Percentiles rank a stretch among this genome's conserved stretches.
Evolutionary conservation across 2,329 filamentous ascomycete genomes (phyloP).

Genomic region (Colletotrichum higginsianum): DNA sequence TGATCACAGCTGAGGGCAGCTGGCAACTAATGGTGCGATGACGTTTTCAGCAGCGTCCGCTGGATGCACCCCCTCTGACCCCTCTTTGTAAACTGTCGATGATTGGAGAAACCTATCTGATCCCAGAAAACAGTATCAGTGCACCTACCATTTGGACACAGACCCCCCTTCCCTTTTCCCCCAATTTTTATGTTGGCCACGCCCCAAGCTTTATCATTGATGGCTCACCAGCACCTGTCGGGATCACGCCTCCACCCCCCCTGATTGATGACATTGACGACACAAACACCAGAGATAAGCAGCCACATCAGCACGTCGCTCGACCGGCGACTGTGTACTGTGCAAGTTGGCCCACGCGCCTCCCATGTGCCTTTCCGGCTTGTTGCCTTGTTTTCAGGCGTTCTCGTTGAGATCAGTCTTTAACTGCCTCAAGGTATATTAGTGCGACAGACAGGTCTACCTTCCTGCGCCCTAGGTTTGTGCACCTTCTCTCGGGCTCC

Average conservation of each 20-base stretch:
- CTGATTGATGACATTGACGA: background rate
- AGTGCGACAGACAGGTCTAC: background rate
- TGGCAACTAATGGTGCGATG: background rate
- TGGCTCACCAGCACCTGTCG: slow-evolving; percentile 16
- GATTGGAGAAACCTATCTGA: slow-evolving; percentile 8
- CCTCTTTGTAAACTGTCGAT: background rate
- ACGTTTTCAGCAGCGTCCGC: too few relatives aligned
- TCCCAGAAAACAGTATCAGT: slow-evolving; percentile 17
- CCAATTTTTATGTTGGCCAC: background rate
- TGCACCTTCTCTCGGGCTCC: too few relatives aligned
- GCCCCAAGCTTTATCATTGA: slow-evolving; percentile 41
- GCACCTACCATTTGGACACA: background rate
- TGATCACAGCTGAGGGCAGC: background rate
- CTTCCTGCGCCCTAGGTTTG: background rate
- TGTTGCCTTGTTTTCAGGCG: background rate
- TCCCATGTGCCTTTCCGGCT: background rate
- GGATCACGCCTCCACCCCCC: background rate
- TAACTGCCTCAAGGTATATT: background rate
- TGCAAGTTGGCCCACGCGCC: slow-evolving; percentile 16
- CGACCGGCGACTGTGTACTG: too few relatives aligned
- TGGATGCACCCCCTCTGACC: background rate
- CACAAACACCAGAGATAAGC: slow-evolving; percentile 12
- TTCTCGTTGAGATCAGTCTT: slow-evolving; percentile 5
- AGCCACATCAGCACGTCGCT: slow-evolving; percentile 2
- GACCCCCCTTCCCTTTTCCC: background rate